Percentiles rank a stretch among this genome's conserved stretches.
These are phyloP conservation scores for Nicotiana obtusifolia DNA, from an alignment of 257 asterid genomes.

Conservation along the genomic window DNA sequence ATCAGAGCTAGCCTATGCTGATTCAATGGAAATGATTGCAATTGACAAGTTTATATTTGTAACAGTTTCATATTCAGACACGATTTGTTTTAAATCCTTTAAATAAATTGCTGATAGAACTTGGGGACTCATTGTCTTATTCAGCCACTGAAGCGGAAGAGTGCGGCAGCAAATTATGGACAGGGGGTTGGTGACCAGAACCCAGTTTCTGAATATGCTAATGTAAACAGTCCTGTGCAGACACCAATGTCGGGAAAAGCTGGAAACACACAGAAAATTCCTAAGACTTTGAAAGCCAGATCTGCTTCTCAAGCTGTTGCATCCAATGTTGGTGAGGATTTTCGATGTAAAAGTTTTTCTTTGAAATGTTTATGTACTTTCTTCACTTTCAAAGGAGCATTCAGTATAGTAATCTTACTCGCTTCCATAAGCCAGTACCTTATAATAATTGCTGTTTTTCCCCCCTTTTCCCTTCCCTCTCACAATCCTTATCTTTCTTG, in stretches of 20 bases:
- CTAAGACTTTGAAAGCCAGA: constrained; percentile 73
- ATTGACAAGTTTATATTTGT: background rate
- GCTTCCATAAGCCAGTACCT: background rate
- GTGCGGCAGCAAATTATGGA: constrained; percentile 38
- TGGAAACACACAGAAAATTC: constrained; percentile 59
- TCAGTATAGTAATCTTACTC: background rate
- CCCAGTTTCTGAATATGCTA: constrained; percentile 35
- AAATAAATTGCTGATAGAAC: background rate
- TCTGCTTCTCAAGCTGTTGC: constrained; percentile 46
- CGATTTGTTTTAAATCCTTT: background rate
- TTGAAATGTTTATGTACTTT: background rate
- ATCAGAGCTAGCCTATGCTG: background rate
- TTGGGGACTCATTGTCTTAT: constrained; percentile 15
- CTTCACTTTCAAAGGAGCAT: background rate
- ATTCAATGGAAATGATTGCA: background rate
- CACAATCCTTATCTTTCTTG: background rate
- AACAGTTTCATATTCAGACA: background rate
- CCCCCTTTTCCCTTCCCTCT: background rate
- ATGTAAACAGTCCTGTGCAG: constrained; percentile 32
- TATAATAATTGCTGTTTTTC: background rate
- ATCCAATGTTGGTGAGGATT: constrained; percentile 59
- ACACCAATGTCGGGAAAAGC: constrained; percentile 73
- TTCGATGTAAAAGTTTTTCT: constrained; percentile 8
- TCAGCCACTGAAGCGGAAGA: constrained; percentile 68
- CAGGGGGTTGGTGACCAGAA: constrained; percentile 37